A percentile compares a stretch with the other conserved stretches of the same genome.
Evolutionary conservation across 2,329 filamentous ascomycete species (phyloP).

Genomic region (Cladorrhinum sp.): DNA sequence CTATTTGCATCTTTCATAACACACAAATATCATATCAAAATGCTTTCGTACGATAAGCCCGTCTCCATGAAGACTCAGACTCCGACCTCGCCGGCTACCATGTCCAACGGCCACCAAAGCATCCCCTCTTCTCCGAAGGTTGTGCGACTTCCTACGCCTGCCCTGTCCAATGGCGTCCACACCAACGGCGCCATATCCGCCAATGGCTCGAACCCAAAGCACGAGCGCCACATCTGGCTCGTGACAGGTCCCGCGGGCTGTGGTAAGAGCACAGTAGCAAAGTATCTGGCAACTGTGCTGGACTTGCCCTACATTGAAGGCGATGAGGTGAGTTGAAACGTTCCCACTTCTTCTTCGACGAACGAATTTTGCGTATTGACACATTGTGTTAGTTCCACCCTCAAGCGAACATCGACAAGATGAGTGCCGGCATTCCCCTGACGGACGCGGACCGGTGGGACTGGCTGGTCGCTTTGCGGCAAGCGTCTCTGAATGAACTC

Average conservation of each 20-base stretch:
- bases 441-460: conserved; percentile 96
- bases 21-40: conserved; percentile 28
- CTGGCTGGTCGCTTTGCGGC: conserved; percentile 79
- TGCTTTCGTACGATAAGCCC: conserved; percentile 52
- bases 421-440: conserved; percentile 77
- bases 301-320: conserved; percentile 72
- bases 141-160: conserved; percentile 19
- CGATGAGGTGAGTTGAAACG: conserved; percentile 60
- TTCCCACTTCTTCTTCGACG: background rate
- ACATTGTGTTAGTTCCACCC: conserved; percentile 61
- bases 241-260: conserved; percentile 77
- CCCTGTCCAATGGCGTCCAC: conserved; percentile 26
- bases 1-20: background rate
- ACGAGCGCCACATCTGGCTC: conserved; percentile 71
- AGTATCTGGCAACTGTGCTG: conserved; percentile 60
- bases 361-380: background rate
- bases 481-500: conserved; percentile 59
- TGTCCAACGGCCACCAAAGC: conserved; percentile 28
- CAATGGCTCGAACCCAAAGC: conserved; percentile 27
- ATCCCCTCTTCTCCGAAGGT: conserved; percentile 31
- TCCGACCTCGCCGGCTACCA: conserved; percentile 28
- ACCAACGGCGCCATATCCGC: conserved; percentile 32
- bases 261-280: conserved; percentile 73
- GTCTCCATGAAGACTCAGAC: conserved; percentile 43
- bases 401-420: conserved; percentile 81